Evolutionary conservation across 164 flowering plant genomes (phyloP).

Genomic region (Saururus chinensis): DNA sequence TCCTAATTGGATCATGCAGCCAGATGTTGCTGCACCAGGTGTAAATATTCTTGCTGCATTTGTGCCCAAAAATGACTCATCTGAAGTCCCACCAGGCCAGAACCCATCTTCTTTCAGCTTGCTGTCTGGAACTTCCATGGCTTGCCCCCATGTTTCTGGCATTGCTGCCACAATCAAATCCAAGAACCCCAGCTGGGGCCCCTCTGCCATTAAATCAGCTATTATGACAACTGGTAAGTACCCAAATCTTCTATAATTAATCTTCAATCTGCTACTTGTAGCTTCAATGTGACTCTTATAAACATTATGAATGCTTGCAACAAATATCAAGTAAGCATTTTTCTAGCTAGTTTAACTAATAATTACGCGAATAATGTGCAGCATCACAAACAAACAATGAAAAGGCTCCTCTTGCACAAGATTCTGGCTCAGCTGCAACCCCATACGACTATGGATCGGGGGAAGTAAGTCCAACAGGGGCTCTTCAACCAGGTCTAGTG

Average conservation of each 20-base stretch:
- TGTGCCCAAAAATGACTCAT: conserved; percentile 37
- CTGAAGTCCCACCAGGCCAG: conserved; percentile 26
- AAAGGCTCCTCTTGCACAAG: conserved; percentile 31
- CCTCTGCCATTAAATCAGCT: conserved; percentile 71
- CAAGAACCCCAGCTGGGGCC: conserved; percentile 45
- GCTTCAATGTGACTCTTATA: no score
- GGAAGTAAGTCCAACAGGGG: conserved; percentile 38
- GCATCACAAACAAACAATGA: conserved; percentile 48
- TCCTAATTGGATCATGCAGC: conserved; percentile 35
- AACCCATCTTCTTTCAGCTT: conserved; percentile 42
- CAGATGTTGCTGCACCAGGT: conserved; percentile 86
- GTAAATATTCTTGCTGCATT: conserved; percentile 76
- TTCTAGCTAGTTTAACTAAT: no score
- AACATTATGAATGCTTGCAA: no score
- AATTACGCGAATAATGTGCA: conserved; percentile 11
- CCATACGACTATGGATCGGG: conserved; percentile 72
- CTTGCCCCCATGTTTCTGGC: conserved; percentile 84
- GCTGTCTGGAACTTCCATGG: conserved; percentile 82
- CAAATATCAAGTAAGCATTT: no score
- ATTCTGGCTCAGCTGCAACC: conserved; percentile 41
- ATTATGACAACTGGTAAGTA: conserved; percentile 73
- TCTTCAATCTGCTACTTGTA: neutral
- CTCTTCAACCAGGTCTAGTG: conserved; percentile 65
- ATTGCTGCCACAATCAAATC: conserved; percentile 55
- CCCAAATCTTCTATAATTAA: neutral